phyloP scores from a whole-genome alignment of 257 asterid genomes.

The Galeopsis tetrahit region DNA sequence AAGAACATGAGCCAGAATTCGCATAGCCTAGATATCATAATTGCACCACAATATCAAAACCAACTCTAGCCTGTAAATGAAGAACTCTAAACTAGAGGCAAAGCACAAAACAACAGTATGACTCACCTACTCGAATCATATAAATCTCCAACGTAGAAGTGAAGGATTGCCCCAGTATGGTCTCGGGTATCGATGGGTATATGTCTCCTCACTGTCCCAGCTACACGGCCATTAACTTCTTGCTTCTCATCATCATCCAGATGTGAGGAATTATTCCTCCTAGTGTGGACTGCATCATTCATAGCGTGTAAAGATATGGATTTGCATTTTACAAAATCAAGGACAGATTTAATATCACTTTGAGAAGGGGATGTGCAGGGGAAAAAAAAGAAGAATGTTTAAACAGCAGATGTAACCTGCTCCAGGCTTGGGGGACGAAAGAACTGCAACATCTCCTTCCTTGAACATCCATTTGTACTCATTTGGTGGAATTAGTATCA shows the following conservation, averaged over 20 bases:
- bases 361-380: background rate
- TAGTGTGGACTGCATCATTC: constrained; percentile 56
- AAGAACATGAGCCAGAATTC: constrained; percentile 30
- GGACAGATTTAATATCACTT: constrained; percentile 17
- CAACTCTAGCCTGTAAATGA: constrained; percentile 6
- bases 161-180: constrained; percentile 86
- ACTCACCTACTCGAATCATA: constrained; percentile 79
- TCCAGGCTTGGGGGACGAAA: constrained; percentile 91
- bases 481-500: constrained; percentile 67
- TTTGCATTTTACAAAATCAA: constrained; percentile 31
- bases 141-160: constrained; percentile 88
- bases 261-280: constrained; percentile 59
- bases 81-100: constrained; percentile 5
- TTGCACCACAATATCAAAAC: constrained; percentile 1
- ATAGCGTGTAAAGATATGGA: constrained; percentile 24
- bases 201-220: constrained; percentile 96
- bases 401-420: constrained; percentile 55
- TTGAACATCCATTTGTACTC: constrained; percentile 91
- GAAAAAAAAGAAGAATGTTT: background rate
- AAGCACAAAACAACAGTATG: constrained; percentile 20
- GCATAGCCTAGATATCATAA: constrained; percentile 11
- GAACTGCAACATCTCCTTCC: constrained; percentile 99
- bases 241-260: constrained; percentile 74
- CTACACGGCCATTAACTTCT: constrained; percentile 82
- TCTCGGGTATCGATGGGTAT: constrained; percentile 92